Base-by-base conservation (phyloP, 352 stramenopile genomes). In the Phytophthora colocasiae region DNA sequence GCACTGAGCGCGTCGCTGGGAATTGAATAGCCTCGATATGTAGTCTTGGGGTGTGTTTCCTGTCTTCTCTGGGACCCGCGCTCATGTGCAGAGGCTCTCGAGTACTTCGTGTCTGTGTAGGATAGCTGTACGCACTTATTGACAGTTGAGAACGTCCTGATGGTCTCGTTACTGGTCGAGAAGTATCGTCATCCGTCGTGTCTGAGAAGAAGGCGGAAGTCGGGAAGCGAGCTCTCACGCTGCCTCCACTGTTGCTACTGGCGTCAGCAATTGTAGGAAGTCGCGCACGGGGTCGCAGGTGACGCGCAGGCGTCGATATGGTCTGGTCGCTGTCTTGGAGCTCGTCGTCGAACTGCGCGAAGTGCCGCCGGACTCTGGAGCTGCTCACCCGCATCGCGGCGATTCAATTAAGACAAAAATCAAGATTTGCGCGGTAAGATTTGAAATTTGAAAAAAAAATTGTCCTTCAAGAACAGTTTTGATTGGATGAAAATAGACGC, bases 251-350 rank as follows among this genome's bases (percentile, higher is more conserved):
- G 36, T 53, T 64, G 41, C 51, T 48, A 26, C 44, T 64, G 50
- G 50, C 1, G 32, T 68, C 55, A 10, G 45, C 29, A n/a, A 59
- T 7, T 10, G 62, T 73, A 31, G 53, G 49, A 3, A 69, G 71
- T n/a, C 66, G 66, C 26, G 49, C 4, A 5, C 45, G 58, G 4
- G 58, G 52, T 3, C 41, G 44, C 19, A 63, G 45, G 15, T 70
- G 57, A 8, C 59, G 53, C 6, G 44, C 45, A 7, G 61, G 53
- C 12, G 50, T 50, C 2, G 68, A 75, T 56, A 92, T 73, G 19
- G 83, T 91, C 77, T 89, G 84, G 69, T 93, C 79, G 68, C 82
- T 91, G 73, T 88, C 73, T 47, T 85, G 71, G 6, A 86, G 71
- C 69, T 80, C 79, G 34, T 75, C 71, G 57, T 91, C 82, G 51